phyloP scores from a whole-genome alignment of 1,284 basidiomycete genomes.

The Naganishia albida region DNA sequence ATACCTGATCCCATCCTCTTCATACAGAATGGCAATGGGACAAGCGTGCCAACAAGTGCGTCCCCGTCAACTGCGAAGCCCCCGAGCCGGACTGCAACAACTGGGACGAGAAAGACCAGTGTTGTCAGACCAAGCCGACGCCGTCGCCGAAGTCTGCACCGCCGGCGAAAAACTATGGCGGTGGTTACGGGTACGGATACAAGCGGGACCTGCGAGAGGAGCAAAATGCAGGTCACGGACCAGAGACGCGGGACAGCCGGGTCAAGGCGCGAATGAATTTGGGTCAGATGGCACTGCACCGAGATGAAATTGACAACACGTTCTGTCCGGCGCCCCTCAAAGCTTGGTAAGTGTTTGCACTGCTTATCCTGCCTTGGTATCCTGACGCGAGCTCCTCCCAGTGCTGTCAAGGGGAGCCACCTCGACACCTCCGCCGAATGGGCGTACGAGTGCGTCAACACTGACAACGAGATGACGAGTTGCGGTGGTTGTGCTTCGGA shows the following conservation, averaged over 20 bases:
- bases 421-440: slow-evolving; percentile 32
- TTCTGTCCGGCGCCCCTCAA: slow-evolving; percentile 21
- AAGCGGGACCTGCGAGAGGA: slow-evolving; percentile 1
- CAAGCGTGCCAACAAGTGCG: slow-evolving; percentile 38
- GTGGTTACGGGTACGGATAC: neutral
- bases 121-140: slow-evolving; percentile 24
- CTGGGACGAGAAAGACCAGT: slow-evolving; percentile 31
- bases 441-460: slow-evolving; percentile 55
- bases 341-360: slow-evolving; percentile 4
- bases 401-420: slow-evolving; percentile 2
- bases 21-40: slow-evolving; percentile 50
- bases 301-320: slow-evolving; percentile 9
- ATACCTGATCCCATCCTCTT: too few species aligned
- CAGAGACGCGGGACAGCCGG: neutral
- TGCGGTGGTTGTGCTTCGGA: slow-evolving; percentile 72
- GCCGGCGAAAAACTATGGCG: neutral
- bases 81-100: slow-evolving; percentile 45
- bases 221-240: too few species aligned
- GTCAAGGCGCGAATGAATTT: neutral
- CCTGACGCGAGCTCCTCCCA: neutral
- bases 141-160: slow-evolving; percentile 10
- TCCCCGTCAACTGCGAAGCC: slow-evolving; percentile 39
- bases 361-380: neutral
- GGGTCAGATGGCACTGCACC: neutral
- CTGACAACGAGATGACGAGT: slow-evolving; percentile 49